phyloP scores from a whole-genome alignment of 2,329 filamentous ascomycete species.

The Trichophaea hybrida region DNA sequence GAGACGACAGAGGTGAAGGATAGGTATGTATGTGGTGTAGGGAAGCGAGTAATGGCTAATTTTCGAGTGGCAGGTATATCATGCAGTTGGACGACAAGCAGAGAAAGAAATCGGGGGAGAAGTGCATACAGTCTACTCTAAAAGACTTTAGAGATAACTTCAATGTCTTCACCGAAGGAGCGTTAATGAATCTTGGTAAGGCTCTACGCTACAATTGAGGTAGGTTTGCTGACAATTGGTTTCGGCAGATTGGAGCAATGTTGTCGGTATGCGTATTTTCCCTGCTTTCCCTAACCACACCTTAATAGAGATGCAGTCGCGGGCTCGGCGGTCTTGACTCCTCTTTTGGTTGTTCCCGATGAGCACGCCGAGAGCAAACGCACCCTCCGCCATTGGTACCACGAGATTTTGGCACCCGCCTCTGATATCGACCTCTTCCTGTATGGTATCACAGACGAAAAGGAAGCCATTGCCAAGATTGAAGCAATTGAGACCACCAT shows the following conservation, averaged over 20 bases:
- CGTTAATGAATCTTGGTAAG: constrained; percentile 47
- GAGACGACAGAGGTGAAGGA: constrained; percentile 49
- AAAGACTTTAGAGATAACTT: constrained; percentile 67
- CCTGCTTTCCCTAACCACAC: neutral
- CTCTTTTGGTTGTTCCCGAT: constrained; percentile 54
- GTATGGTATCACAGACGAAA: constrained; percentile 56
- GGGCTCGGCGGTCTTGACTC: constrained; percentile 67
- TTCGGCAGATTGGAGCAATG: constrained; percentile 55
- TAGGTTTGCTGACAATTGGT: neutral
- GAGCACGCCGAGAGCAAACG: constrained; percentile 49
- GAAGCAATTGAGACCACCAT: constrained; percentile 64
- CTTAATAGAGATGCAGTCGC: constrained; percentile 38
- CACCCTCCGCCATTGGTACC: constrained; percentile 57
- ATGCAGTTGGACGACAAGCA: constrained; percentile 50
- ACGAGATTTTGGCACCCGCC: constrained; percentile 64
- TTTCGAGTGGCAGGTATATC: constrained; percentile 40
- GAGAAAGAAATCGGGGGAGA: constrained; percentile 47
- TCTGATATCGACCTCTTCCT: constrained; percentile 80
- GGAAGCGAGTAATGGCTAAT: constrained; percentile 18
- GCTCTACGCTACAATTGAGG: neutral
- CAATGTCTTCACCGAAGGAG: constrained; percentile 64
- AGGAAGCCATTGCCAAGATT: constrained; percentile 69
- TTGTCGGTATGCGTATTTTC: constrained; percentile 37
- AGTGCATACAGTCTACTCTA: constrained; percentile 52
- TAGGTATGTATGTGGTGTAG: constrained; percentile 26